Base-by-base conservation (phyloP, 176 grass and related monocot genomes). In the Zea luxurians region DNA sequence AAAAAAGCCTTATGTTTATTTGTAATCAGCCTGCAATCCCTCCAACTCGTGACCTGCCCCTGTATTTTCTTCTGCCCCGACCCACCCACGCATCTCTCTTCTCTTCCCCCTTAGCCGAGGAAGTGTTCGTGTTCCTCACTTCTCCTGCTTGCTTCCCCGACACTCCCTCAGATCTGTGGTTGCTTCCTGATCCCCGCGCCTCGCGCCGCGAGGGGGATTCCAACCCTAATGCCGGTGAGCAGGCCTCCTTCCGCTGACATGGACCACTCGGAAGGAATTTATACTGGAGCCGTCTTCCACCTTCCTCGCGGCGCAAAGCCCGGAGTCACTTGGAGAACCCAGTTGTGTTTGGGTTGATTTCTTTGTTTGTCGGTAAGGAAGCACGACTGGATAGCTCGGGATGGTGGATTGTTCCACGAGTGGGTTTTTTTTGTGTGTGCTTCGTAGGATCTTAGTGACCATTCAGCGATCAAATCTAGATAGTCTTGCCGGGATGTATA, bases 151-250 rank as follows among this genome's bases (percentile, higher is more conserved):
- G 17, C 75, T 66, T 53, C 61, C 61, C 37, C 61, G 34, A 1
- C 62, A 13, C 76, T 58, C n/a, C 15, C 55, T 21, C 64, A 68
- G 77, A 79, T 79, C 77, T 49, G 64, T 37, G n/a, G 37, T 48
- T 7, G 64, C 41, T 5, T 41, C n/a, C n/a, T 37, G 63, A 16
- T 67, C 63, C 27, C 27, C 27, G 27, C 1, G 27, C 27, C 27
- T 27, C 27, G 27, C 27, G 27, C 27, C 27, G 1, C 45, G 46
- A n/a, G 61, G 38, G 17, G 11, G 16, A 18, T 38, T 54, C 76
- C 1, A 67, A 37, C 70, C 49, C 70, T 18, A 18, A 11, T 38
- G 13, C 38, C 40, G 64, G 40, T 42, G 40, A 45, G 65, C 40
- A 20, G 16, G 40, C 40, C 64, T n/a, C 43, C 43, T 49, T 15